A percentile compares a stretch with the other conserved stretches of the same genome.
Evolutionary conservation across 169 alveolate genomes (phyloP).

Genomic region (Plasmodium coatneyi): DNA sequence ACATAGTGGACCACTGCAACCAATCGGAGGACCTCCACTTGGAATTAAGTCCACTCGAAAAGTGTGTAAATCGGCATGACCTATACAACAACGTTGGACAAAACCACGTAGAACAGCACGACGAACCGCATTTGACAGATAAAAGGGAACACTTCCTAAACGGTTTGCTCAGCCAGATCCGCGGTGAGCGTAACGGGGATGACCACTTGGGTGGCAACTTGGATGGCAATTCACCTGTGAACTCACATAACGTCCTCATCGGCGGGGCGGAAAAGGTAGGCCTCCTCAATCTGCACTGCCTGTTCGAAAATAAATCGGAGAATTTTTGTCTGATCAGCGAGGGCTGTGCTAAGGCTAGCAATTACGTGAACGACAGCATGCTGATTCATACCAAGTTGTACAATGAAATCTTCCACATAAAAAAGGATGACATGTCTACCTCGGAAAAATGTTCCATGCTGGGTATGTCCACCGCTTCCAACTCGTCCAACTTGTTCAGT

Average conservation of each 20-base stretch:
- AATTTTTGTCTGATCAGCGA: slow-evolving; percentile 59
- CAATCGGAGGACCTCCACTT: neutral
- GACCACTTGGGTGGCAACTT: neutral
- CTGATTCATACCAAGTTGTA: slow-evolving; percentile 59
- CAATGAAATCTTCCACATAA: slow-evolving; percentile 49
- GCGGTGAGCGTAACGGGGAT: neutral
- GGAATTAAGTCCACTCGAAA: neutral
- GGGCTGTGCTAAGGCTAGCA: slow-evolving; percentile 66
- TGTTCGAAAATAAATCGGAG: slow-evolving; percentile 49
- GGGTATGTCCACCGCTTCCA: neutral
- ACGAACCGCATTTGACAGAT: neutral
- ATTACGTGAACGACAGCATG: slow-evolving; percentile 44
- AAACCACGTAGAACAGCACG: neutral
- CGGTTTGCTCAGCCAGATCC: neutral
- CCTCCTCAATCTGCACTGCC: slow-evolving; percentile 44
- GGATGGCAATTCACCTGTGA: neutral
- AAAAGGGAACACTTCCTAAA: neutral
- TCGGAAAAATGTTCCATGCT: neutral
- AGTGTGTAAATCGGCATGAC: neutral
- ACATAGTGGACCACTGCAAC: neutral
- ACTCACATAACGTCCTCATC: neutral
- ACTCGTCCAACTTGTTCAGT: neutral
- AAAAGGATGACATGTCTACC: slow-evolving; percentile 8
- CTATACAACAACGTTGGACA: neutral
- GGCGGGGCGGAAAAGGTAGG: slow-evolving; percentile 5